Percentiles rank a stretch among this genome's conserved stretches.
These are phyloP conservation scores for Trypanosoma caninum DNA, from an alignment of 208 protist genomes.

Conservation along the genomic window DNA sequence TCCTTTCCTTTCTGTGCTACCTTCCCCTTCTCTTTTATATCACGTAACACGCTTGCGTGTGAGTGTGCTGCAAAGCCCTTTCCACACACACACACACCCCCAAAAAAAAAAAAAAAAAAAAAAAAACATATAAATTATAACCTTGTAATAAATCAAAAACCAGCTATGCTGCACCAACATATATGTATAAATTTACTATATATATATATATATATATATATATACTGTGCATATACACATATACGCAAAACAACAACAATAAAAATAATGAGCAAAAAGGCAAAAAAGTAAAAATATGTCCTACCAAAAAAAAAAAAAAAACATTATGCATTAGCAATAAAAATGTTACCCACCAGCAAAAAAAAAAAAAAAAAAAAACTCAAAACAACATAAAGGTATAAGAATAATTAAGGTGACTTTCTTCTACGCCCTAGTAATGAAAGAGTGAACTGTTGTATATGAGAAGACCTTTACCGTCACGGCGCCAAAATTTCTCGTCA, in stretches of 20 bases:
- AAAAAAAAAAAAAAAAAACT: too few species aligned
- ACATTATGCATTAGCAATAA: too few species aligned
- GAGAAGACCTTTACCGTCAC: constrained; percentile 9
- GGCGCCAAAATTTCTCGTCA: constrained; percentile 13
- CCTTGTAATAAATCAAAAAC: too few species aligned
- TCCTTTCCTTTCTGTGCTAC: too few species aligned
- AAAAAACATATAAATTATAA: too few species aligned
- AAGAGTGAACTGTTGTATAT: constrained; percentile 27
- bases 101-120: too few species aligned
- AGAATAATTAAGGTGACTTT: too few species aligned
- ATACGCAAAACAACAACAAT: not conserved
- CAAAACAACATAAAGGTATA: too few species aligned
- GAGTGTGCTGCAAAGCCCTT: not conserved
- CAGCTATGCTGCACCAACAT: not conserved
- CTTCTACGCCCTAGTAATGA: constrained; percentile 26
- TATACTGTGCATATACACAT: not conserved
- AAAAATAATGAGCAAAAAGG: not conserved
- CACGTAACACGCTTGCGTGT: too few species aligned
- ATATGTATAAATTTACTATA: not conserved
- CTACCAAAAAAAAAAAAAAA: not conserved
- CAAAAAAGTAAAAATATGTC: constrained; percentile 1
- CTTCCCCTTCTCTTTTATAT: too few species aligned
- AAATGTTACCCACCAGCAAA: too few species aligned
- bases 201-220: not conserved
- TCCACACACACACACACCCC: not conserved